Base-by-base conservation (phyloP, 768 basidiomycete genomes). In the Rhodotorula kratochvilovae region DNA sequence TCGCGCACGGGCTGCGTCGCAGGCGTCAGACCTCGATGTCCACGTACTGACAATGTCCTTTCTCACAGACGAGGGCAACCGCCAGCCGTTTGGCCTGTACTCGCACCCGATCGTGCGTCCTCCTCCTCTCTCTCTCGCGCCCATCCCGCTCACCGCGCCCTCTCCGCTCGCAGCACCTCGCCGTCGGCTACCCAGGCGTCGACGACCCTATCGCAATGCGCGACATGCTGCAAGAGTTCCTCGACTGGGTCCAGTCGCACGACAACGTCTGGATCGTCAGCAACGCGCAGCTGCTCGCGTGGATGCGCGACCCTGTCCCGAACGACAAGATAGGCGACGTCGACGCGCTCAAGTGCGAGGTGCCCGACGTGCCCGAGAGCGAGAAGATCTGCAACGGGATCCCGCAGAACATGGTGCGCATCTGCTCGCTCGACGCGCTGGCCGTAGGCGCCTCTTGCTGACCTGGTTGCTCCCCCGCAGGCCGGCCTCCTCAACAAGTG, bases 21-120 rank as follows among this genome's bases (percentile, higher is more conserved):
- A n/a, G n/a, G n/a, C n/a, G n/a, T n/a, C n/a, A n/a, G n/a, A n/a
- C n/a, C n/a, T n/a, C n/a, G n/a, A n/a, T n/a, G n/a, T n/a, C n/a
- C n/a, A n/a, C n/a, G n/a, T 25, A 10, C 50, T 51, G 27, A 51
- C 50, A 7, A 27, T 15, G 45, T 46, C 6, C 27, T 12, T 4
- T 51, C 50, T 10, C 27, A 21, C 42, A 79, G 76, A 91, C 80
- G 86, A 84, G 71, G 84, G 84, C 61, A 89, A 89, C 77, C 84
- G 89, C 23, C 89, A 90, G 78, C 90, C 90, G 1, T 86, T 91
- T 67, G 90, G 90, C 56, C 82, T 91, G 36, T 91, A 90, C 79
- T 88, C 88, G 3, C 90, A 91, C 79, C 89, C 89, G 42, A 88
- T 91, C 77, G 51, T 53, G 51, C 54, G 54, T 55, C 54, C 33